A percentile compares a stretch with the other conserved stretches of the same genome.
phyloP scores from a whole-genome alignment of 2,329 filamentous ascomycete genomes.

The Pseudocercospora pini-densiflorae region DNA sequence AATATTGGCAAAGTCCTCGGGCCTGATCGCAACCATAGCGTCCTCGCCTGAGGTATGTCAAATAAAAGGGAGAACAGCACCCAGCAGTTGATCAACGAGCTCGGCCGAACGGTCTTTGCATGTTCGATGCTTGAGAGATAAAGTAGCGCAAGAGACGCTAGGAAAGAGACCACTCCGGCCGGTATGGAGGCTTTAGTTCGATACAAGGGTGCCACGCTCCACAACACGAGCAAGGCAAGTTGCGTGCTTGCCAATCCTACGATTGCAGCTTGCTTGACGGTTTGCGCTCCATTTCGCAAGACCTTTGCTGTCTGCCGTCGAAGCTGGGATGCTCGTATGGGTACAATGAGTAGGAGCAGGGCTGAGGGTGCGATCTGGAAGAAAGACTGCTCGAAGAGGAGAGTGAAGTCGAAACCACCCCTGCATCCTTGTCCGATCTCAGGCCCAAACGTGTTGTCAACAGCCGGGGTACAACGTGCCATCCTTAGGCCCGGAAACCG shows the following conservation, averaged over 20 bases:
- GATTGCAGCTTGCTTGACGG: conserved; percentile 23
- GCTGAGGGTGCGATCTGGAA: conserved; percentile 28
- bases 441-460: conserved; percentile 28
- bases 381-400: conserved; percentile 33
- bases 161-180: conserved; percentile 25
- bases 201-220: conserved; percentile 21
- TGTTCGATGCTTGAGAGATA: conserved; percentile 29
- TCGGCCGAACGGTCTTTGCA: conserved; percentile 23
- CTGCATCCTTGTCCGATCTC: conserved; percentile 21
- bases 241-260: conserved; percentile 23
- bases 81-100: conserved; percentile 27
- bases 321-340: conserved; percentile 22
- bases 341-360: conserved; percentile 25
- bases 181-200: conserved; percentile 25
- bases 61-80: conserved; percentile 27
- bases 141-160: conserved; percentile 25
- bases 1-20: conserved; percentile 19
- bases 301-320: conserved; percentile 27
- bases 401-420: conserved; percentile 33
- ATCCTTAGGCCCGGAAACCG: not conserved
- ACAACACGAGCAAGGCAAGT: conserved; percentile 23
- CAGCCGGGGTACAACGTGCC: conserved; percentile 18
- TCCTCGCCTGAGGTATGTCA: conserved; percentile 30
- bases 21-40: conserved; percentile 27
- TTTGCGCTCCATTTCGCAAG: conserved; percentile 17